phyloP scores from a whole-genome alignment of 2,329 filamentous ascomycete species.

The Pseudopithomyces chartarum region DNA sequence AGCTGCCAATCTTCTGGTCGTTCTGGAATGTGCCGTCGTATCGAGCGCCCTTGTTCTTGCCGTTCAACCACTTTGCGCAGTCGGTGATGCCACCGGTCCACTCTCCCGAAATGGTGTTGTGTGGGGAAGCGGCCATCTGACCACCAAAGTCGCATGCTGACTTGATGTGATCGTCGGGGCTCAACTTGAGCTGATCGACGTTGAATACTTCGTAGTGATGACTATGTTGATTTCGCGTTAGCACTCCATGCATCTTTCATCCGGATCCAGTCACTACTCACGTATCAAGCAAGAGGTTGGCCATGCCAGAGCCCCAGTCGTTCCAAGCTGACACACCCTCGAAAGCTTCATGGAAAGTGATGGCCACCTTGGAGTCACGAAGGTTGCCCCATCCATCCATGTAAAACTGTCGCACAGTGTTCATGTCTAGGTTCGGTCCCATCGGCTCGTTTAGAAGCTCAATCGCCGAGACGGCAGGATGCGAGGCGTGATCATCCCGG shows the following conservation, averaged over 20 bases:
- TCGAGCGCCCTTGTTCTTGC: constrained; percentile 52
- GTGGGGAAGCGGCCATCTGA: constrained; percentile 52
- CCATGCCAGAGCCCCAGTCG: constrained; percentile 51
- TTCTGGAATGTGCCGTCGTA: constrained; percentile 51
- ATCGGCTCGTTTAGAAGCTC: constrained; percentile 56
- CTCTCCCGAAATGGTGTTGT: constrained; percentile 54
- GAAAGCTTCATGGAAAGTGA: constrained; percentile 56
- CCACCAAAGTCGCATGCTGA: constrained; percentile 52
- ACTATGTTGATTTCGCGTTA: neutral
- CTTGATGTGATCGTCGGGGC: constrained; percentile 45
- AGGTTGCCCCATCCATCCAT: constrained; percentile 55
- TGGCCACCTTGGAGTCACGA: constrained; percentile 46
- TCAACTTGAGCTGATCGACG: constrained; percentile 43
- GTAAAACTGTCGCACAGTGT: constrained; percentile 52
- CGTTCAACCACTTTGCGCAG: constrained; percentile 56
- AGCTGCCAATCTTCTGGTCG: constrained; percentile 48
- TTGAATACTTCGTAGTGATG: constrained; percentile 57
- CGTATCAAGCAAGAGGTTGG: constrained; percentile 52
- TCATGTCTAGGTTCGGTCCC: constrained; percentile 49
- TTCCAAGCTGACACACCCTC: constrained; percentile 51
- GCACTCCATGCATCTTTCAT: neutral
- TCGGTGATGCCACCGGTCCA: constrained; percentile 55
- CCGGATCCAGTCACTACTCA: neutral
- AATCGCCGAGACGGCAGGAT: constrained; percentile 53
- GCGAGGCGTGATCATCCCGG: constrained; percentile 50